Evolutionary conservation across 108 stramenopile species (phyloP).

Genomic region (Skeletonema tropicum): DNA sequence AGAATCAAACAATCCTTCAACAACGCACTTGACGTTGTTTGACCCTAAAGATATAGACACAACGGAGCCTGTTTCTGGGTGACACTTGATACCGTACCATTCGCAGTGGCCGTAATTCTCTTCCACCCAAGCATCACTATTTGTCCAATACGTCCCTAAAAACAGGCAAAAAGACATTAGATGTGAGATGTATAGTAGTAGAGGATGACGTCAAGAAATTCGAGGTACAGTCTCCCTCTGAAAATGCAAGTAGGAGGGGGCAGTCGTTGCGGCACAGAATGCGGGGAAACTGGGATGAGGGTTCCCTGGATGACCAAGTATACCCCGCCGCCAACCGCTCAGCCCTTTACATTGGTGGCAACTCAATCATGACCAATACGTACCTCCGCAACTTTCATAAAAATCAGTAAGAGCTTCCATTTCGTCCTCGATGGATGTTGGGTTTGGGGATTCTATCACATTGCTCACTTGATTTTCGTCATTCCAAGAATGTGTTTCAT

Average conservation of each 20-base stretch:
- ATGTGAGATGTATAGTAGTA: too few relatives aligned
- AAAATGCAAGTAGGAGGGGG: too few relatives aligned
- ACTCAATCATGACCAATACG: too few relatives aligned
- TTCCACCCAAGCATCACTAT: not conserved
- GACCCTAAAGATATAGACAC: conserved; percentile 25
- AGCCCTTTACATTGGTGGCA: too few relatives aligned
- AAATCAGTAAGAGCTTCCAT: conserved; percentile 5
- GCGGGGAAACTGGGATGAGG: too few relatives aligned
- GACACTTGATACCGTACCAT: conserved; percentile 29
- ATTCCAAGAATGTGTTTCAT: not conserved
- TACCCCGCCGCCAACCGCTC: too few relatives aligned
- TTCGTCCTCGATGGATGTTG: conserved; percentile 10
- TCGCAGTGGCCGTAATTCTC: not conserved
- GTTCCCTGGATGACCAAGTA: too few relatives aligned
- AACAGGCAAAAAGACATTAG: not conserved
- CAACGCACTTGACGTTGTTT: conserved; percentile 33
- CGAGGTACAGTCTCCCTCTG: too few relatives aligned
- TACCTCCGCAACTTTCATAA: conserved; percentile 3
- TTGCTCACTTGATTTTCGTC: not conserved
- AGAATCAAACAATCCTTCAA: conserved; percentile 26
- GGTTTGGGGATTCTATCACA: not conserved
- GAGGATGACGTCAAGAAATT: too few relatives aligned
- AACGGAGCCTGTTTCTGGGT: conserved; percentile 25
- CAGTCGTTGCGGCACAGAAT: too few relatives aligned
- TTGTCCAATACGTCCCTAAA: not conserved